Percentiles rank a stretch among this genome's conserved stretches.
Conservation (phyloP, 768 basidiomycete species). For the Rhodotorula kratochvilovae region DNA sequence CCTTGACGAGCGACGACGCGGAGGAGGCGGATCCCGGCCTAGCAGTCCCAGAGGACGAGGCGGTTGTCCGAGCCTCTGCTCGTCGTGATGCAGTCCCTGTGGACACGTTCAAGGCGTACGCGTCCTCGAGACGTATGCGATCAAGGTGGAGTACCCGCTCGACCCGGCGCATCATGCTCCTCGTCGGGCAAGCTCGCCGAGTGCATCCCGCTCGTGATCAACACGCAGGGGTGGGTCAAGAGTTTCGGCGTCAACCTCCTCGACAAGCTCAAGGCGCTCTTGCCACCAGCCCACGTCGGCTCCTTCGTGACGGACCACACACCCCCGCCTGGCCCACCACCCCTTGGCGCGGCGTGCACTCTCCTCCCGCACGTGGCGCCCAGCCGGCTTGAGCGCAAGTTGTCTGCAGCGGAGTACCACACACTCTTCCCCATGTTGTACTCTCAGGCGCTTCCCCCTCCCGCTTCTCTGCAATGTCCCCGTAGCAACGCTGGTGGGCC, state of each 20-base stretch:
- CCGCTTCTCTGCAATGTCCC: too few relatives aligned
- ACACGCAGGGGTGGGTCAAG: constrained; percentile 96
- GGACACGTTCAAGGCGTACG: too few relatives aligned
- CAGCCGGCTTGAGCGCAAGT: constrained; percentile 34
- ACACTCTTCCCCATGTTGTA: constrained; percentile 30
- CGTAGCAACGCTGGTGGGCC: too few relatives aligned
- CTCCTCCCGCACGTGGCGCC: constrained; percentile 22
- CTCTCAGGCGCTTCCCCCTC: too few relatives aligned
- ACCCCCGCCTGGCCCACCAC: background rate
- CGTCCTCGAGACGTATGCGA: constrained; percentile 61
- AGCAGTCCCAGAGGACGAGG: constrained; percentile 95
- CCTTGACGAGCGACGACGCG: too few relatives aligned
- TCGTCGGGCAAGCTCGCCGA: constrained; percentile 50
- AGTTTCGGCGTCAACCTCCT: constrained; percentile 82
- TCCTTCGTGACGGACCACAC: constrained; percentile 39
- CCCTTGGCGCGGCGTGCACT: background rate
- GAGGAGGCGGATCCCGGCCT: too few relatives aligned
- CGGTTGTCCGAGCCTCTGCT: constrained; percentile 90
- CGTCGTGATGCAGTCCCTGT: too few relatives aligned
- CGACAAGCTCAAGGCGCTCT: constrained; percentile 62
- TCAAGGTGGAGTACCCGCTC: constrained; percentile 60
- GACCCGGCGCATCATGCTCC: constrained; percentile 5
- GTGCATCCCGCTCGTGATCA: constrained; percentile 75
- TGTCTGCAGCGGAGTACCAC: constrained; percentile 31
- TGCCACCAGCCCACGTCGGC: constrained; percentile 61